phyloP scores from a whole-genome alignment of 2,329 filamentous ascomycete species.

The Didymosphaeria variabile region DNA sequence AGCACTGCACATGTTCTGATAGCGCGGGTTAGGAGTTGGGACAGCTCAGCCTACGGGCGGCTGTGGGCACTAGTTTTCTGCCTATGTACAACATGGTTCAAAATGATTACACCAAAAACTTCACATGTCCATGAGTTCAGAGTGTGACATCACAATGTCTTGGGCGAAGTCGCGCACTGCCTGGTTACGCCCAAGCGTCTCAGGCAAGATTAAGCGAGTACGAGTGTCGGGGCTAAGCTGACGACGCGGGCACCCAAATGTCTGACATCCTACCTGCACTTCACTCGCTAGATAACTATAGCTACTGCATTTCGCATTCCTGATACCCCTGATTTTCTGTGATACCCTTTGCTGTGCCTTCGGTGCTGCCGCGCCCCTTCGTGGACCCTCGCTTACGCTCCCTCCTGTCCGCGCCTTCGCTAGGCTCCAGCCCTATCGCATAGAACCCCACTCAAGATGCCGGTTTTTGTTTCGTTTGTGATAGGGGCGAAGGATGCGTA shows the following conservation, averaged over 20 bases:
- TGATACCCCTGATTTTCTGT: conserved; percentile 1
- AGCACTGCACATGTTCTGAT: not conserved
- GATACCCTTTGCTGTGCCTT: not conserved
- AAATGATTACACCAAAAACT: not conserved
- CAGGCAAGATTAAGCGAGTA: conserved; percentile 8
- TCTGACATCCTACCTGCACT: not conserved
- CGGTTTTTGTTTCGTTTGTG: conserved; percentile 39
- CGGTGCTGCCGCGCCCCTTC: not conserved
- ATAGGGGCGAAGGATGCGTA: conserved; percentile 40
- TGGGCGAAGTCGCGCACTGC: too few relatives aligned
- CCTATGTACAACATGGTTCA: not conserved
- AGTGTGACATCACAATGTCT: too few relatives aligned
- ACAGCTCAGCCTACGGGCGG: not conserved
- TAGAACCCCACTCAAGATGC: conserved; percentile 25
- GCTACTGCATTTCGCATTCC: too few relatives aligned
- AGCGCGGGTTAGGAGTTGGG: not conserved
- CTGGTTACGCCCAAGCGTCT: not conserved
- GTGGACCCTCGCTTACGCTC: not conserved
- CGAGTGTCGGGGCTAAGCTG: conserved; percentile 5
- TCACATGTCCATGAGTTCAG: too few relatives aligned
- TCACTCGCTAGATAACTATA: not conserved
- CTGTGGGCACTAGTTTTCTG: conserved; percentile 1
- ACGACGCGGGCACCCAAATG: not conserved
- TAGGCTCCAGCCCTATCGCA: not conserved
- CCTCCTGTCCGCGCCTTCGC: not conserved